phyloP scores from a whole-genome alignment of 2,329 filamentous ascomycete species.

The Proliferodiscus dingleyae region DNA sequence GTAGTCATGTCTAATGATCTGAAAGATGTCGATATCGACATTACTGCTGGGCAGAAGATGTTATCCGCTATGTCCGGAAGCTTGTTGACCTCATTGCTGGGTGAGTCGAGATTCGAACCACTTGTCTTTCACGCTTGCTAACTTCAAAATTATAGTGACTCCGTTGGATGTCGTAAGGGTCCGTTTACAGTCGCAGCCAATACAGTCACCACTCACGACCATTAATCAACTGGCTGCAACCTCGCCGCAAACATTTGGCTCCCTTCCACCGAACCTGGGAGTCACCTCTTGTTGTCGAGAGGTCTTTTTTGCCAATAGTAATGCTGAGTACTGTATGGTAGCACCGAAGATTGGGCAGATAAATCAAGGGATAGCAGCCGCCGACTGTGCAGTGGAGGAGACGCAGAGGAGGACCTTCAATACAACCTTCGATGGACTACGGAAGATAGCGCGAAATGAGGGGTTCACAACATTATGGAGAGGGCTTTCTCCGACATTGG shows the following conservation, averaged over 20 bases:
- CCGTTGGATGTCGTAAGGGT: constrained; percentile 96
- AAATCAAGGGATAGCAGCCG: constrained; percentile 37
- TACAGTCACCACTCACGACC: constrained; percentile 45
- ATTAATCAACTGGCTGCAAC: constrained; percentile 50
- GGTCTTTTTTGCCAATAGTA: constrained; percentile 92
- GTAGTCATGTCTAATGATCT: constrained; percentile 28
- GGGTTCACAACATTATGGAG: constrained; percentile 84
- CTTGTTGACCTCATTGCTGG: constrained; percentile 80
- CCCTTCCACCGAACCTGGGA: constrained; percentile 76
- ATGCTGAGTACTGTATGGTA: constrained; percentile 53
- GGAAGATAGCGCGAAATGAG: constrained; percentile 93
- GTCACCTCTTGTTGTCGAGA: constrained; percentile 94
- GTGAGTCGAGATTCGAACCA: constrained; percentile 42
- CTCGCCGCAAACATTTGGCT: constrained; percentile 51
- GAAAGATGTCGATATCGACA: constrained; percentile 50
- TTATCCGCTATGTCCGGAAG: constrained; percentile 87
- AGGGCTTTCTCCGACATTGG: constrained; percentile 85
- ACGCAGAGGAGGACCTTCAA: constrained; percentile 77
- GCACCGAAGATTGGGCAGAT: constrained; percentile 23
- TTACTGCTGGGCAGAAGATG: constrained; percentile 88
- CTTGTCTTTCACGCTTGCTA: constrained; percentile 2
- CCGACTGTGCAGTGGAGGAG: constrained; percentile 82
- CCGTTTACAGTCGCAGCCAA: constrained; percentile 79
- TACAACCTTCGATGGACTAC: constrained; percentile 85
- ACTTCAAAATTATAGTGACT: constrained; percentile 58